Conservation (phyloP, 2,329 filamentous ascomycete species). For the Colletotrichum sp. region DNA sequence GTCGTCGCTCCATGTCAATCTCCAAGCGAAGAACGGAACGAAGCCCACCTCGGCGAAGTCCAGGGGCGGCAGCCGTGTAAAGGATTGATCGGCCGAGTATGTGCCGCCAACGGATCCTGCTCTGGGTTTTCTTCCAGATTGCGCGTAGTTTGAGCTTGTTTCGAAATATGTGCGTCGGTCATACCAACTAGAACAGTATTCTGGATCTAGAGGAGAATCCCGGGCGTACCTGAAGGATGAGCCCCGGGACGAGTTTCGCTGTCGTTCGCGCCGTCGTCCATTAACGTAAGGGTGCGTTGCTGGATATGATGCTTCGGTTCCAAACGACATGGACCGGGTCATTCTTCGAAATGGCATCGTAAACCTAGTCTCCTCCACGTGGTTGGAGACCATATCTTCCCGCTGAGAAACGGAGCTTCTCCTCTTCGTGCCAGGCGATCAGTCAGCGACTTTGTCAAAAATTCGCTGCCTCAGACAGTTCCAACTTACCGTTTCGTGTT, state of each 20-base stretch:
- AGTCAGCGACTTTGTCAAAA: neutral
- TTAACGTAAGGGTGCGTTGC: neutral
- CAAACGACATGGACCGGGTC: neutral
- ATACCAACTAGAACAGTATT: neutral
- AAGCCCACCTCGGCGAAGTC: neutral
- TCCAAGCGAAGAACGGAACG: neutral
- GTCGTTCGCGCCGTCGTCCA: neutral
- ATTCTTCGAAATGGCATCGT: neutral
- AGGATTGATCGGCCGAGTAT: neutral
- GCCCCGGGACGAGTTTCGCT: neutral
- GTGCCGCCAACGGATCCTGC: neutral
- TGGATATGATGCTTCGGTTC: neutral
- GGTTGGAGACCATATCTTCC: neutral
- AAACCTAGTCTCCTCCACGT: neutral
- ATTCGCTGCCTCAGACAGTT: neutral
- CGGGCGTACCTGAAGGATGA: neutral
- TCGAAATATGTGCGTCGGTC: neutral
- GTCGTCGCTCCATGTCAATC: neutral
- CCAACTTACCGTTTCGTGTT: neutral
- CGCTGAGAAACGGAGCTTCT: neutral
- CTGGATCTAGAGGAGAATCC: neutral
- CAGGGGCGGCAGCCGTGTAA: neutral
- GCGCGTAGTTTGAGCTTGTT: neutral
- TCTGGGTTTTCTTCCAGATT: neutral
- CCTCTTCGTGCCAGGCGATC: neutral